Evolutionary conservation across 768 basidiomycete genomes (phyloP), one percentile per base, ranked within the genome.

Genomic region (Psilocybe cubensis): DNA sequence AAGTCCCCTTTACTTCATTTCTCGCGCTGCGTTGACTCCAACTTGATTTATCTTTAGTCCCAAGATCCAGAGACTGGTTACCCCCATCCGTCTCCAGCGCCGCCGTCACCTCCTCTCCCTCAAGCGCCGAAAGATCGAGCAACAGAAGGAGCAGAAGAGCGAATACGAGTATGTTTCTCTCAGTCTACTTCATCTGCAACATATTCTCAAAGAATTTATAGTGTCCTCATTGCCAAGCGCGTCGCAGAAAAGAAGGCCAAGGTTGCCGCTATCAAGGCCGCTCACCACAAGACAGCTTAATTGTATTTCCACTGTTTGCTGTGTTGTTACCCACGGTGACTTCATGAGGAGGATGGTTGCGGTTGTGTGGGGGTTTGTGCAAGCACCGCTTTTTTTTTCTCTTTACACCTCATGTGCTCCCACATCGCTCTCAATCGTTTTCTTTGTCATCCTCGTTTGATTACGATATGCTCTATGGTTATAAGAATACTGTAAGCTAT

Each of bases 61-160:
- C 69, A 96, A 96, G 82, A 97, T 98, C 74, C 94, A 97, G 79
- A 87, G 96, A 70, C 86, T 98, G 59, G 95, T 98, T 66, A 98
- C 95, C 45, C 96, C 96, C 66, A 71, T 92, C 70, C 92, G 95
- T 69, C 91, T 98, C 70, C 96, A 99, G 79, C 92, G 95, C 76
- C 91, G 94, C 76, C 92, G 96, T 66, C 94, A 92, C 81, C 86
- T 96, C 70, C 86, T 79, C 64, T 84, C 94, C 44, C 85, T 98
- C 79, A 90, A 94, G 78, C 87, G 89, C 72, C 86, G 93, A 76
- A 86, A 87, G 75, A 80, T 93, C 70, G 92, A 94, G 70, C 83
- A 80, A 73, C 95, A 96, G 83, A 94, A 94, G 81, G 96, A 94
- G 77, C 92, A 95, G 79, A 93, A 96, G 79, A 69, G 83, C 56